phyloP scores from a whole-genome alignment of 2,329 filamentous ascomycete species.

The Ustilaginoidea virens region DNA sequence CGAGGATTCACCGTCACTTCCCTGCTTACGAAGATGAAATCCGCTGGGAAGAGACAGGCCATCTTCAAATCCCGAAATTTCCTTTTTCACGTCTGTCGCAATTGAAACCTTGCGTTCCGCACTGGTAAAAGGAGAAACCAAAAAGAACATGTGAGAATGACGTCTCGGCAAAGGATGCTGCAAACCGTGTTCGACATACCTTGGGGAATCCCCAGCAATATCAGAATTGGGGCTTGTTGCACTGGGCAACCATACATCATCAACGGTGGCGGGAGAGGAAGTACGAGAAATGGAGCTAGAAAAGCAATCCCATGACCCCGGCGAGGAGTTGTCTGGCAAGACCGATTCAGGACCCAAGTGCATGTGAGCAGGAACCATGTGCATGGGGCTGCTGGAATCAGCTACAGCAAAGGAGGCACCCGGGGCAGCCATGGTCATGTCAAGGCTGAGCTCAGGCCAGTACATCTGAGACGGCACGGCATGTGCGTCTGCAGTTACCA shows the following conservation, averaged over 20 bases:
- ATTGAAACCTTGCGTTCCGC: slow-evolving; percentile 16
- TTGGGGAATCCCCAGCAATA: slow-evolving; percentile 34
- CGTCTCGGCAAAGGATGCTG: too few species aligned
- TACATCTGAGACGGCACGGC: slow-evolving; percentile 33
- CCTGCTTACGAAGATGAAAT: slow-evolving; percentile 30
- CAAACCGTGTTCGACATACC: slow-evolving; percentile 25
- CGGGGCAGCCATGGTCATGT: slow-evolving; percentile 25
- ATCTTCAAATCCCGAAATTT: slow-evolving; percentile 15
- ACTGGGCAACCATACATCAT: slow-evolving; percentile 29
- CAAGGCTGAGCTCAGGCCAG: slow-evolving; percentile 31
- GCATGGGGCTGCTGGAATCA: slow-evolving; percentile 27
- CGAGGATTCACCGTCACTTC: slow-evolving; percentile 35
- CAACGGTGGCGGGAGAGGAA: slow-evolving; percentile 32
- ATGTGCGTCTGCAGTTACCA: slow-evolving; percentile 32
- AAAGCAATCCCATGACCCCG: slow-evolving; percentile 35
- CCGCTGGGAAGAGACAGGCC: slow-evolving; percentile 16
- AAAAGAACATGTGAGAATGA: too few species aligned
- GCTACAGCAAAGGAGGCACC: slow-evolving; percentile 26
- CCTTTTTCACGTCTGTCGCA: slow-evolving; percentile 13
- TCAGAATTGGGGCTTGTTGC: slow-evolving; percentile 25
- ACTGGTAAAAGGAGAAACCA: too few species aligned
- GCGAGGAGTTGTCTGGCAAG: slow-evolving; percentile 33
- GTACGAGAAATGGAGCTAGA: slow-evolving; percentile 36
- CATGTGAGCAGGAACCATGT: slow-evolving; percentile 42
- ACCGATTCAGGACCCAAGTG: slow-evolving; percentile 35